Evolutionary conservation across 169 alveolate genomes (phyloP), one percentile per base, ranked within the genome.

Genomic region (Eimeria sp.): DNA sequence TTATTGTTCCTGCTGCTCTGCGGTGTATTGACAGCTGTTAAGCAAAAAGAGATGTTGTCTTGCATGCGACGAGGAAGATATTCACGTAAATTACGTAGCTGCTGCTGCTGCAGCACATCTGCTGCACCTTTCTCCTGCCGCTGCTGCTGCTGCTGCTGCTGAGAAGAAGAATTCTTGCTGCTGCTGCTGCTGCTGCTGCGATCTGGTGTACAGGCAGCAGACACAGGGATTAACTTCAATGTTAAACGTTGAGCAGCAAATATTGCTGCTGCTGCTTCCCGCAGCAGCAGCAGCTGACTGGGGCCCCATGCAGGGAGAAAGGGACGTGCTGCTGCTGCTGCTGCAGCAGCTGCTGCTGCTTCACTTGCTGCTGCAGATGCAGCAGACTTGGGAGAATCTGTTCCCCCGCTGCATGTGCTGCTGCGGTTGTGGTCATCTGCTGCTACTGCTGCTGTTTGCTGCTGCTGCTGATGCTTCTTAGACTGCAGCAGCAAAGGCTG

Each of bases 11-110:
- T 78, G 67, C 89, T 78, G 89, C 89, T 78, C 57, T 47, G n/a
- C 9, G 95, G 83, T 9, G 63, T 51, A 72, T 90, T 90, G 78
- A 49, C 83, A 45, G 72, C 87, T 14, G 95, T 45, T 63, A 82
- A 30, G 6, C 84, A 49, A 49, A 90, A 90, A 40, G 95, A 90
- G 47, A 90, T 34, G 80, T 90, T 90, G 18, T 90, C 95, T 10
- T 78, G 45, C 13, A 90, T 83, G 18, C 95, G 75, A 75, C 84
- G 89, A 57, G 83, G 82, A 61, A 90, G 89, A 63, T 49, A 47
- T 5, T 51, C 95, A 1, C 95, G 10, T 14, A 54, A 54, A 14
- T 54, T 54, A 11, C 61, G 61, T 14, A 54, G 61, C 61, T 54
- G 61, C 95, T 90, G 89, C 67, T 75, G 95, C 43, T 83, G 73